Evolutionary conservation across 495 filamentous ascomycete genomes (phyloP).

Genomic region (Penicillium canescens): DNA sequence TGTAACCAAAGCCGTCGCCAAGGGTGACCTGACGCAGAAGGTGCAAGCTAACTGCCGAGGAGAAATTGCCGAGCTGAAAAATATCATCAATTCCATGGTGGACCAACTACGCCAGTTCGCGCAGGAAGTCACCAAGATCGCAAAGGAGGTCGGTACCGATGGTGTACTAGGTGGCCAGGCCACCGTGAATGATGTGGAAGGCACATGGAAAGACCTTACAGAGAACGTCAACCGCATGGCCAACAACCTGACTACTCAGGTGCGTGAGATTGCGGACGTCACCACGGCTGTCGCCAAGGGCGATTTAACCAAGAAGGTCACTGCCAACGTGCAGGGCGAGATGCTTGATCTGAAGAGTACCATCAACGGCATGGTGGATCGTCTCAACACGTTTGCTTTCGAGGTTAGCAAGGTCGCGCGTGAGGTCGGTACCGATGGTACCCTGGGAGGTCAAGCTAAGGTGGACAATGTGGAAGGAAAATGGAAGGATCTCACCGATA

Average conservation of each 20-base stretch:
- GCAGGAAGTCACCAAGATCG: slow-evolving; percentile 96
- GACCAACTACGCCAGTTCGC: slow-evolving; percentile 97
- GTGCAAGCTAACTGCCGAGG: slow-evolving; percentile 96
- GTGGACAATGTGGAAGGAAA: slow-evolving; percentile 98
- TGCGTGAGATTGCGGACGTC: slow-evolving; percentile 97
- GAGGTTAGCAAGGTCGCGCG: slow-evolving; percentile 98
- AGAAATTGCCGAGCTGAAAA: slow-evolving; percentile 93
- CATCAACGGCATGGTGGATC: slow-evolving; percentile 99
- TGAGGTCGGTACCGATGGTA: slow-evolving; percentile 97
- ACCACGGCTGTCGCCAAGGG: slow-evolving; percentile 95
- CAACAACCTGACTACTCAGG: slow-evolving; percentile 96
- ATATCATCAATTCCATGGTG: slow-evolving; percentile 99
- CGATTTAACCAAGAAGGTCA: slow-evolving; percentile 93
- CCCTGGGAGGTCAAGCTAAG: slow-evolving; percentile 90
- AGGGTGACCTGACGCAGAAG: slow-evolving; percentile 95
- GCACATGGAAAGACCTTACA: slow-evolving; percentile 95
- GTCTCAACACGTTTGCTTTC: slow-evolving; percentile 92
- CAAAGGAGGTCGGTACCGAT: slow-evolving; percentile 95
- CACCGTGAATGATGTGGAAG: slow-evolving; percentile 95
- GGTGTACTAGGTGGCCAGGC: slow-evolving; percentile 94
- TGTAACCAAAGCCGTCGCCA: slow-evolving; percentile 96
- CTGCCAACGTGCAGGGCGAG: slow-evolving; percentile 93
- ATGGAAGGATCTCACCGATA: slow-evolving; percentile 98
- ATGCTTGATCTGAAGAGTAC: slow-evolving; percentile 95
- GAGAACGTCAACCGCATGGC: slow-evolving; percentile 99